Evolutionary conservation across 2,329 filamentous ascomycete species (phyloP).

Genomic region (Hypomyces rosellus): DNA sequence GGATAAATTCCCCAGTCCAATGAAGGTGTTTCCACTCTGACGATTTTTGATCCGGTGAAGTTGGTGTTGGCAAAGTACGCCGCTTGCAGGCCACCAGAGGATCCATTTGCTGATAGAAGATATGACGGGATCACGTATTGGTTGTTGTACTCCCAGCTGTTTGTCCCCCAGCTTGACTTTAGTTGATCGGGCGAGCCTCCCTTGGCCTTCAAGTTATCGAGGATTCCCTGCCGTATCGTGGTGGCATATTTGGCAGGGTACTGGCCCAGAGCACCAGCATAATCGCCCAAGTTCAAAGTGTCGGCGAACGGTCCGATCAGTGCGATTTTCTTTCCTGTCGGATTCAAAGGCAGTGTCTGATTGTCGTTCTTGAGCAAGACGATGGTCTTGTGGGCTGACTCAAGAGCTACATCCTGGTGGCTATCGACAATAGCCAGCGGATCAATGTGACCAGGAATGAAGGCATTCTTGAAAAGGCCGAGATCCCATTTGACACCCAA

Average conservation of each 20-base stretch:
- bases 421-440: slow-evolving; percentile 6
- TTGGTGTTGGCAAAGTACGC: slow-evolving; percentile 6
- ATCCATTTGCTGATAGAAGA: slow-evolving; percentile 4
- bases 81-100: slow-evolving; percentile 1
- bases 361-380: slow-evolving; percentile 10
- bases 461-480: slow-evolving; percentile 8
- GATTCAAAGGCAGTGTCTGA: slow-evolving; percentile 3
- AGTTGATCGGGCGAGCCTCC: neutral
- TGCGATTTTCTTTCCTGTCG: slow-evolving; percentile 3
- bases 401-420: slow-evolving; percentile 6
- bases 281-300: slow-evolving; percentile 6
- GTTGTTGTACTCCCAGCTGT: slow-evolving; percentile 12
- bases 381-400: slow-evolving; percentile 10
- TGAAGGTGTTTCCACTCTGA: slow-evolving; percentile 1
- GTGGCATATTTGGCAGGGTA: slow-evolving; percentile 5
- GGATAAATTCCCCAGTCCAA: slow-evolving; percentile 10
- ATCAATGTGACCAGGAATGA: slow-evolving; percentile 6
- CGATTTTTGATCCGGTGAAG: neutral
- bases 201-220: neutral
- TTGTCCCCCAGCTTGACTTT: slow-evolving; percentile 6
- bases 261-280: slow-evolving; percentile 7
- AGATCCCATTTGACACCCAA: slow-evolving; percentile 10
- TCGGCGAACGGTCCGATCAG: slow-evolving; percentile 8
- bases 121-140: slow-evolving; percentile 7
- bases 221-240: slow-evolving; percentile 2